Evolutionary conservation across 2,329 filamentous ascomycete genomes (phyloP).

Genomic region (Colletotrichum incanum): DNA sequence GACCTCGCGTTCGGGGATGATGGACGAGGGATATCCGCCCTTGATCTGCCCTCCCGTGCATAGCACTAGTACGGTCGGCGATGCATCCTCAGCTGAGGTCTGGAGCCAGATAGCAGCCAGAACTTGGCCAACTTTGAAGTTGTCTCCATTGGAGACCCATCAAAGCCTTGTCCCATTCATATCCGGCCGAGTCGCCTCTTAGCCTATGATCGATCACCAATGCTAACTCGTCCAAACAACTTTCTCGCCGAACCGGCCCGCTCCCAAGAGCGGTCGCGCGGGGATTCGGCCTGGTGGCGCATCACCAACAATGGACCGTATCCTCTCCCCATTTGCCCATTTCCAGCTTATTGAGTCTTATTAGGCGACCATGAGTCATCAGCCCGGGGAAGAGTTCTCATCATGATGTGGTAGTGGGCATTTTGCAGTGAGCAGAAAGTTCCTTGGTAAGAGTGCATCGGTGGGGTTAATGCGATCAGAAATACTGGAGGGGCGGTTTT

Average conservation of each 20-base stretch:
- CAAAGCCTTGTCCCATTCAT: conserved; percentile 10
- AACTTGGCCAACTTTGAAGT: neutral
- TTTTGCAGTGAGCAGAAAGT: neutral
- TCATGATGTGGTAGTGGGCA: neutral
- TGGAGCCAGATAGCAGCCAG: conserved; percentile 5
- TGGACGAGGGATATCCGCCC: neutral
- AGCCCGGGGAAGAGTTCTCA: neutral
- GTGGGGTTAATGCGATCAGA: neutral
- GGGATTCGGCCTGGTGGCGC: neutral
- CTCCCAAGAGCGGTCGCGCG: neutral
- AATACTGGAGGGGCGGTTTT: neutral
- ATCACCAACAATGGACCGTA: neutral
- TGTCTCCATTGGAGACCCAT: neutral
- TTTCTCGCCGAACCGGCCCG: neutral
- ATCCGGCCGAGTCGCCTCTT: conserved; percentile 14
- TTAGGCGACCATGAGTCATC: conserved; percentile 9
- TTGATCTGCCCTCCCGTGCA: neutral
- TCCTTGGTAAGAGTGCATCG: neutral
- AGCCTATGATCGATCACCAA: conserved; percentile 5
- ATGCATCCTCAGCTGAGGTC: conserved; percentile 5
- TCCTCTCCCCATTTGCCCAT: neutral
- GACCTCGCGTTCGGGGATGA: conserved; percentile 18
- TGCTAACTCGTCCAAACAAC: conserved; percentile 2
- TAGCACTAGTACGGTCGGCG: neutral
- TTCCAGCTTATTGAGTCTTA: neutral